These are phyloP conservation scores for Aspergillus sp. DNA, from an alignment of 2,329 filamentous ascomycete species.

Conservation along the genomic window DNA sequence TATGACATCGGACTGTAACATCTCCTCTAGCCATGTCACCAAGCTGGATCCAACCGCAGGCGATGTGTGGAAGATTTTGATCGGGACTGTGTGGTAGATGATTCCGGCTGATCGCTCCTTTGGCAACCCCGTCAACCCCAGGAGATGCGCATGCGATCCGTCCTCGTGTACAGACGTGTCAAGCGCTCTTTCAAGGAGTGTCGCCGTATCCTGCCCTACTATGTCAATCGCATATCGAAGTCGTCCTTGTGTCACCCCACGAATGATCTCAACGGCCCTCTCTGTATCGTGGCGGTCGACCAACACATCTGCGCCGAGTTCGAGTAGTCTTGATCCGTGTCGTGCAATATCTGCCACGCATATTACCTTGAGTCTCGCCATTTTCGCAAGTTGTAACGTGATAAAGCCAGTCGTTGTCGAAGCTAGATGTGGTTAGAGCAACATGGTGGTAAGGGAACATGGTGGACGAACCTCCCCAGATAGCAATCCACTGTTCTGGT, in stretches of 20 bases:
- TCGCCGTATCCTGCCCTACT: conserved; percentile 62
- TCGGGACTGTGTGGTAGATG: conserved; percentile 64
- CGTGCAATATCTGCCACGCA: conserved; percentile 65
- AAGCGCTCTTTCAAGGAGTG: conserved; percentile 56
- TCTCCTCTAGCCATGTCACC: conserved; percentile 63
- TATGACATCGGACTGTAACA: conserved; percentile 56
- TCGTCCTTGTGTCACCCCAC: conserved; percentile 54
- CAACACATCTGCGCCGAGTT: conserved; percentile 59
- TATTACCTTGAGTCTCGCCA: conserved; percentile 63
- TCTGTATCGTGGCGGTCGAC: conserved; percentile 66
- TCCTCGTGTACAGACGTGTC: conserved; percentile 13
- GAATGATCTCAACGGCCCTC: conserved; percentile 65
- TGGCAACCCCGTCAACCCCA: conserved; percentile 66
- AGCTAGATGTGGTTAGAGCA: conserved; percentile 29
- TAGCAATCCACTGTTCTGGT: conserved; percentile 65
- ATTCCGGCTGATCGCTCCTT: conserved; percentile 51
- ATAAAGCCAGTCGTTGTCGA: conserved; percentile 69
- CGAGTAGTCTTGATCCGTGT: conserved; percentile 59
- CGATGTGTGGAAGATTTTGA: conserved; percentile 72
- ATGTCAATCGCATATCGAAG: conserved; percentile 70
- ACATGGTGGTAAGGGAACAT: not conserved
- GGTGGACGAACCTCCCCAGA: conserved; percentile 64
- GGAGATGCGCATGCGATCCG: conserved; percentile 52
- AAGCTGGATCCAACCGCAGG: conserved; percentile 61
- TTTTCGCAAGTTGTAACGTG: conserved; percentile 64